Evolutionary conservation across 2,329 filamentous ascomycete genomes (phyloP), one percentile per base, ranked within the genome.

Genomic region (Exophiala alcalophila): DNA sequence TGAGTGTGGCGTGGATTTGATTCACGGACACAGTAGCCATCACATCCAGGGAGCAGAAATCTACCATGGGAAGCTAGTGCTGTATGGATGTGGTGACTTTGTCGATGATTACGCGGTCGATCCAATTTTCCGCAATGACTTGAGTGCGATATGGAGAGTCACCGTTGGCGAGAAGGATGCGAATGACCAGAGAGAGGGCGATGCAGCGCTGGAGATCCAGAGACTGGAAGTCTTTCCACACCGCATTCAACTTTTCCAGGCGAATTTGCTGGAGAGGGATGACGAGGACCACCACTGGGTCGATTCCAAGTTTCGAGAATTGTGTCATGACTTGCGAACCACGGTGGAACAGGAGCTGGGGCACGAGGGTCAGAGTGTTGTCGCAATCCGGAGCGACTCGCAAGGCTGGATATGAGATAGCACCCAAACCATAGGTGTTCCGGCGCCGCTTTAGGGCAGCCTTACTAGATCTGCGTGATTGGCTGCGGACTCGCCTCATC

Each of bases 41-140:
- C 65, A 68, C 53, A 43, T 67, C 3, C 65, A 68, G 51, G 65
- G 65, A 0, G 64, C 66, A 3, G 65, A 68, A 49, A 49, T 55
- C 15, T 65, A 65, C 42, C 57, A 55, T 2, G 59, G 61, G 0
- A 61, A 56, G 31, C 28, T 67, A 7, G 61, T 68, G 31, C 61
- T 68, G 2, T 68, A 67, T 28, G 65, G 65, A 0, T 68, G 65
- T 44, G 65, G 65, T 1, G 65, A 68, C 47, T 68, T 67, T 49
- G 61, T 68, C n/a, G 64, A 68, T 52, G 65, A 68, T 52, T 68
- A 68, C 57, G 60, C 59, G 3, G 11, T 66, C n/a, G 52, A 58
- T 39, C 38, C 34, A 16, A 50, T 56, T 26, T 68, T 46, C 52
- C 51, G 64, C 37, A 68, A 67, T 58, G 65, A 68, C 55, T 45